Conservation (phyloP, 2,329 filamentous ascomycete species). For the Ophidiomyces ophidiicola region DNA sequence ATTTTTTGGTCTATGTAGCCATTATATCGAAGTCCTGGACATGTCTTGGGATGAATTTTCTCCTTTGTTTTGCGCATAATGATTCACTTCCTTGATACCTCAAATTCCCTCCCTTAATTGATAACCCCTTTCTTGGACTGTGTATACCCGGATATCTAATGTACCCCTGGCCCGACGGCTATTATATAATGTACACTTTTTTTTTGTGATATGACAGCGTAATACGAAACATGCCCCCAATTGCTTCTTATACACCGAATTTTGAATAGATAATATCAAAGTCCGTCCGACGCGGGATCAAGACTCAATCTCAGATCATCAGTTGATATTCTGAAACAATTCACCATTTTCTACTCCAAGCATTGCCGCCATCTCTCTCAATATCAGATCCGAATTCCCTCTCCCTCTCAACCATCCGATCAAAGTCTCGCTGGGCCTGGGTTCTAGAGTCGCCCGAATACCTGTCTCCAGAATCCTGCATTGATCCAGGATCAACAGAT, state of each 20-base stretch:
- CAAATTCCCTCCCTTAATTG: too few relatives aligned
- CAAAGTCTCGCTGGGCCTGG: slow-evolving; percentile 34
- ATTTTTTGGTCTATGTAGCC: too few relatives aligned
- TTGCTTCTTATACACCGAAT: background rate
- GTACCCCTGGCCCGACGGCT: too few relatives aligned
- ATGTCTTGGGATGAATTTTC: too few relatives aligned
- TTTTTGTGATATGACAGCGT: background rate
- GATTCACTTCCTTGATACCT: too few relatives aligned
- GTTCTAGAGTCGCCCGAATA: slow-evolving; percentile 21
- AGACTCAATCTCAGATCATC: background rate
- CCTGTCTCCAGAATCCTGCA: slow-evolving; percentile 15
- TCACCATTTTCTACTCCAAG: slow-evolving; percentile 6
- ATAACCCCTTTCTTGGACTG: too few relatives aligned
- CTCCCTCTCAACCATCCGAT: slow-evolving; percentile 33
- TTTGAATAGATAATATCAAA: background rate
- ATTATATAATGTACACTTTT: too few relatives aligned
- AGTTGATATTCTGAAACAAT: background rate
- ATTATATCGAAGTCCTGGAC: too few relatives aligned
- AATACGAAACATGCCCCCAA: background rate
- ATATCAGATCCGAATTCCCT: slow-evolving; percentile 18
- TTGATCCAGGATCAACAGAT: slow-evolving; percentile 14
- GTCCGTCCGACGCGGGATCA: background rate
- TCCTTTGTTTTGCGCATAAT: too few relatives aligned
- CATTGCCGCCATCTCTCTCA: slow-evolving; percentile 13
- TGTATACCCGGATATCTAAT: too few relatives aligned